Evolutionary conservation across 1,139 yeast species (phyloP), one percentile per base, ranked within the genome.

Genomic region (Keqinozyma sinolaborantium): DNA sequence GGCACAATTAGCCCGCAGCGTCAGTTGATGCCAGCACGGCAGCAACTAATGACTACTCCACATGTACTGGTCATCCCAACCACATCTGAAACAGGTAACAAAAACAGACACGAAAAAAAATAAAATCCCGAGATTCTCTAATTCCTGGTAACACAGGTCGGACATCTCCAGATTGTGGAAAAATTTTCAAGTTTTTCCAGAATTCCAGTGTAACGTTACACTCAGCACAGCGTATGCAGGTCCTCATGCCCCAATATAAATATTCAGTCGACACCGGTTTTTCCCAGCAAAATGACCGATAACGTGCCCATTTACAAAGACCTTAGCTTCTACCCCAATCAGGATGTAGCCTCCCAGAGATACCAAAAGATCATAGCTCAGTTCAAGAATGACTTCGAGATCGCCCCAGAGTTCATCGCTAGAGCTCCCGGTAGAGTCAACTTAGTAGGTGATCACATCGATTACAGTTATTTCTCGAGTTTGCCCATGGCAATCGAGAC

Each of bases 341-440:
- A 55, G 1, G 46, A 40, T 3, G 39, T 41, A 3, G 57, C 63
- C 31, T 28, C 38, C 11, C 16, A 35, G 3, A 53, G 75, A 33
- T 68, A 60, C 37, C 41, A 41, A 11, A 31, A 36, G 3, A 41
- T 70, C 26, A 28, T 35, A 2, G 14, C 31, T 2, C 25, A 30
- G 2, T 69, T 65, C 40, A 25, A 38, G 8, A 18, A 35, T 2
- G 39, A 35, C 6, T 67, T 51, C 35, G 33, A 43, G 14, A 48
- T 42, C 14, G 45, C 45, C 8, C 71, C 77, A 4, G 59, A 59
- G 18, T 74, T 77, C 45, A 53, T 74, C 28, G 62, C 80, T 25
- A 66, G 88, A 36, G 73, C 85, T 12, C 90, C 90, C 3, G 90
- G 90, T 25, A 62, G 90, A 47, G 90, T 82, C 37, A 82, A 82